Evolutionary conservation across 2,329 filamentous ascomycete species (phyloP).

Genomic region (Metarhizium robertsii): DNA sequence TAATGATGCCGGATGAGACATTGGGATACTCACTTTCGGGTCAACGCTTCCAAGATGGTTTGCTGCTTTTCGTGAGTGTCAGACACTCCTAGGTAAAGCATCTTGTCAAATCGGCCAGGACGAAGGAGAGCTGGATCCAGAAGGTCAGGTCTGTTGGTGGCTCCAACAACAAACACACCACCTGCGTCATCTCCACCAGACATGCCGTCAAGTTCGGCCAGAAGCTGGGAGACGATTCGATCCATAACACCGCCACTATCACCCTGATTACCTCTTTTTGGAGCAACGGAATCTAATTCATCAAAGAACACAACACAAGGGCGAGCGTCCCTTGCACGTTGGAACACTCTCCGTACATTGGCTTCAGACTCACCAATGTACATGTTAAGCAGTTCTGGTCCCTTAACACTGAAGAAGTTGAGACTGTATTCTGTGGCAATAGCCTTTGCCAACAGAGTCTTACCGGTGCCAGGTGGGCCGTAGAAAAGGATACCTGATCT

Average conservation of each 20-base stretch:
- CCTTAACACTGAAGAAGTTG: conserved; percentile 92
- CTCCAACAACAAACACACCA: conserved; percentile 93
- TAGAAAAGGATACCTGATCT: conserved; percentile 89
- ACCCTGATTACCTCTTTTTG: conserved; percentile 93
- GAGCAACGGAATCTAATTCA: conserved; percentile 85
- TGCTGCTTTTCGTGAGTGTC: conserved; percentile 96
- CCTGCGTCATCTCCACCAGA: conserved; percentile 79
- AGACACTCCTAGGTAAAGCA: conserved; percentile 93
- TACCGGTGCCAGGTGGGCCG: conserved; percentile 82
- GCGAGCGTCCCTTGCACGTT: conserved; percentile 73
- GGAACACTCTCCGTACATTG: conserved; percentile 83
- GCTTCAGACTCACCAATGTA: conserved; percentile 93
- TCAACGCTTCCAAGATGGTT: conserved; percentile 88
- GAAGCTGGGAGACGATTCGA: conserved; percentile 85
- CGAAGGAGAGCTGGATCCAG: conserved; percentile 83
- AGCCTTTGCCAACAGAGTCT: conserved; percentile 85
- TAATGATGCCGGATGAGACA: neutral
- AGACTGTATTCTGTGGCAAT: conserved; percentile 90
- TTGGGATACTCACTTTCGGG: conserved; percentile 63
- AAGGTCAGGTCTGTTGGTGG: conserved; percentile 89
- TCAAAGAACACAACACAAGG: conserved; percentile 93
- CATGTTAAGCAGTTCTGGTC: conserved; percentile 88
- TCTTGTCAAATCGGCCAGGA: conserved; percentile 93
- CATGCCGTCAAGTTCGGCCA: conserved; percentile 96
- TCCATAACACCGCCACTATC: conserved; percentile 98